These are phyloP conservation scores for Jaltomata sinuosa DNA, from an alignment of 257 asterid species.

Conservation along the genomic window DNA sequence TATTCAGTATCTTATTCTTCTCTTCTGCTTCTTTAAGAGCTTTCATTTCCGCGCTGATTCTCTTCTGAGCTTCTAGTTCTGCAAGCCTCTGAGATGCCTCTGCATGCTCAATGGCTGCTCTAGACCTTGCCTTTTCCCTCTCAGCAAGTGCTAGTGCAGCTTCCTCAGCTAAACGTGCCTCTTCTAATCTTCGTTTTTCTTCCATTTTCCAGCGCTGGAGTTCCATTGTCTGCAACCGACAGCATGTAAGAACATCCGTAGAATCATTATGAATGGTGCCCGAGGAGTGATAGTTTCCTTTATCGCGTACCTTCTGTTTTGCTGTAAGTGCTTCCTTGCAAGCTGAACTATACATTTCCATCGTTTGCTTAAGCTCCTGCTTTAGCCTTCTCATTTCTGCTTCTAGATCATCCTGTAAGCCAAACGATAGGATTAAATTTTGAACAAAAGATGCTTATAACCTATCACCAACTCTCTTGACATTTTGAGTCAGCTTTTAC, in stretches of 20 bases:
- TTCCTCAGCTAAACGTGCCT: constrained; percentile 26
- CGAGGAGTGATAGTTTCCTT: not conserved
- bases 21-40: constrained; percentile 23
- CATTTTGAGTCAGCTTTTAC: not conserved
- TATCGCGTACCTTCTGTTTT: constrained; percentile 35
- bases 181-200: constrained; percentile 26
- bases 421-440: not conserved
- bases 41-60: constrained; percentile 25
- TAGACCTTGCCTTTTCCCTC: constrained; percentile 24
- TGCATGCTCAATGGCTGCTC: constrained; percentile 22
- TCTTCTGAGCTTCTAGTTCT: constrained; percentile 21
- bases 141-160: constrained; percentile 28
- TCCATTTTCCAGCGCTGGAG: constrained; percentile 33
- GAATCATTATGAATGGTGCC: not conserved
- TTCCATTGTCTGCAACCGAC: constrained; percentile 18
- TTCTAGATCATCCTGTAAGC: constrained; percentile 55
- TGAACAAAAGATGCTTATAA: not conserved
- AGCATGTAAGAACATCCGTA: not conserved
- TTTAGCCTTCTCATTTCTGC: constrained; percentile 92
- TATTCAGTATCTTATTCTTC: constrained; percentile 2
- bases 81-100: constrained; percentile 29
- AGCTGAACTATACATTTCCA: constrained; percentile 87
- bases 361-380: constrained; percentile 84
- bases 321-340: constrained; percentile 81
- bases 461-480: not conserved